These are phyloP conservation scores for Hymenoscyphus fraxineus DNA, from an alignment of 2,329 filamentous ascomycete genomes.

Conservation along the genomic window DNA sequence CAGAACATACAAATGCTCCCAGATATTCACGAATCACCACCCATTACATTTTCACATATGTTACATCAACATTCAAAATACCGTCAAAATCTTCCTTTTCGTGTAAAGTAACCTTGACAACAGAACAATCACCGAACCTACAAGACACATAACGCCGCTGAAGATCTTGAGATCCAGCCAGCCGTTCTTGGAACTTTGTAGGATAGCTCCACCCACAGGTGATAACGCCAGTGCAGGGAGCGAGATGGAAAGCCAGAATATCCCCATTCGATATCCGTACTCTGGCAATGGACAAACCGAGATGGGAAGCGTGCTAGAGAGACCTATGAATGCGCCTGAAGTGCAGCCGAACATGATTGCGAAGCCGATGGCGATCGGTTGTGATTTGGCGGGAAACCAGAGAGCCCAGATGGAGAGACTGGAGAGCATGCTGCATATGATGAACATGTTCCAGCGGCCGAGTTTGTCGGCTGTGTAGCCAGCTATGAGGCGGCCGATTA, in stretches of 20 bases:
- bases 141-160: constrained; percentile 8
- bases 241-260: constrained; percentile 5
- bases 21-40: background rate
- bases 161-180: constrained; percentile 13
- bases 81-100: background rate
- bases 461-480: constrained; percentile 21
- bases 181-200: background rate
- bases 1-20: background rate
- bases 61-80: background rate
- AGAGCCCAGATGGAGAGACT: background rate
- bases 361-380: constrained; percentile 24
- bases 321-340: constrained; percentile 30
- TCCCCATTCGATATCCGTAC: constrained; percentile 8
- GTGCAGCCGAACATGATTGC: constrained; percentile 31
- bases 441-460: constrained; percentile 23
- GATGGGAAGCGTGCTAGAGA: constrained; percentile 6
- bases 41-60: background rate
- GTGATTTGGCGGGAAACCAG: background rate
- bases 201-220: constrained; percentile 12
- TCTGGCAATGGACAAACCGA: constrained; percentile 8
- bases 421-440: constrained; percentile 1
- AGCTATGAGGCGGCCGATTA: constrained; percentile 23
- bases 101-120: constrained; percentile 1
- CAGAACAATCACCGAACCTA: constrained; percentile 1
- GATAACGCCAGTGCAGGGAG: constrained; percentile 5